Conservation (phyloP, 495 filamentous ascomycete species). For the Penicillium pulvis region DNA sequence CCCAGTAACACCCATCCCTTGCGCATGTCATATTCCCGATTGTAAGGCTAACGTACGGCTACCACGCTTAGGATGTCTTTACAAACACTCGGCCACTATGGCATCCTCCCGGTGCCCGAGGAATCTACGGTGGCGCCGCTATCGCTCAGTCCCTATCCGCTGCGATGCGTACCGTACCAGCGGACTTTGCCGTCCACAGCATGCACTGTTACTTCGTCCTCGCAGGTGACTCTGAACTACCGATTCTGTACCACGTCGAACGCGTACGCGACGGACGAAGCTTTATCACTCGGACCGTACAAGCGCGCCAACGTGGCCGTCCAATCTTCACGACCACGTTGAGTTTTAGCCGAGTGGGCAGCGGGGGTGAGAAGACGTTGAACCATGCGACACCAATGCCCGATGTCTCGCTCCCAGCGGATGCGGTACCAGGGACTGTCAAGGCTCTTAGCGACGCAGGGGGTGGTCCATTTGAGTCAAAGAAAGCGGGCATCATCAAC, state of each 20-base stretch:
- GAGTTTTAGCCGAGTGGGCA: constrained; percentile 76
- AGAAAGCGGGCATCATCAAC: constrained; percentile 45
- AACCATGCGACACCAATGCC: constrained; percentile 44
- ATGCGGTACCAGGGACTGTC: constrained; percentile 21
- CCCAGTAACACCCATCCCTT: constrained; percentile 51
- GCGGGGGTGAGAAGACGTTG: constrained; percentile 61
- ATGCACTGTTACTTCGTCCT: constrained; percentile 99
- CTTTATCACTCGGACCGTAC: constrained; percentile 92
- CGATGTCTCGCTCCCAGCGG: constrained; percentile 29
- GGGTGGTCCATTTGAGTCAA: constrained; percentile 45
- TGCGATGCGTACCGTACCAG: constrained; percentile 80
- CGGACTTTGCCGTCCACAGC: constrained; percentile 80
- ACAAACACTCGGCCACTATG: constrained; percentile 89
- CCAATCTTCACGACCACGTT: constrained; percentile 94
- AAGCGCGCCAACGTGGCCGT: constrained; percentile 85
- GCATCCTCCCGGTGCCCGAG: constrained; percentile 88
- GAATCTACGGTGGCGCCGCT: constrained; percentile 89
- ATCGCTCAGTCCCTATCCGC: constrained; percentile 92
- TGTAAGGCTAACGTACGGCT: constrained; percentile 5
- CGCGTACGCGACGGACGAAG: constrained; percentile 86
- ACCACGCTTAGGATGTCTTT: constrained; percentile 68
- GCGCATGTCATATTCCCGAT: neutral
- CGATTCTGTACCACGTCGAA: constrained; percentile 92
- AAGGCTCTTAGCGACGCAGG: constrained; percentile 32
- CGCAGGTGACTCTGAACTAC: constrained; percentile 78